Base-by-base conservation (phyloP, 768 basidiomycete species). In the Rhodotorula graminis region DNA sequence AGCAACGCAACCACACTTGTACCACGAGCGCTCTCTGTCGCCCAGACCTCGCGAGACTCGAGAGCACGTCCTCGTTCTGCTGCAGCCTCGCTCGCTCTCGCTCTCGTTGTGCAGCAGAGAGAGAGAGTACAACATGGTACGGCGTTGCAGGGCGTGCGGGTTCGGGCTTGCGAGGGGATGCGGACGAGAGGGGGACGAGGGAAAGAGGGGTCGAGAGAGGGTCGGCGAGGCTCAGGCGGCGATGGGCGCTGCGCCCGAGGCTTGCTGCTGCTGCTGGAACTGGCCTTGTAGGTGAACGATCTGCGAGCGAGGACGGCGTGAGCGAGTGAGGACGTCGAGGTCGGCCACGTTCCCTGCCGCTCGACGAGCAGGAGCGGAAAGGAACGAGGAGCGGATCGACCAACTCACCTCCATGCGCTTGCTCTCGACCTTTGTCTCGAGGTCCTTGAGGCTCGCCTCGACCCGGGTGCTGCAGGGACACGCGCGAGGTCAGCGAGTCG, bases 361-460 rank as follows among this genome's bases (percentile, higher is more conserved):
- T 37, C 37, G 9, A n/a, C 40, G 59, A 37, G 56, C 10, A 40
- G 42, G n/a, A n/a, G n/a, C n/a, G n/a, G n/a, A n/a, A n/a, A n/a
- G n/a, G n/a, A n/a, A n/a, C n/a, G n/a, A n/a, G n/a, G n/a, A n/a
- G n/a, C 1, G 42, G 47, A n/a, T 4, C 27, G 18, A 19, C 49
- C 71, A 14, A 78, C 83, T 67, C 65, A 90, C 94, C 86, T 96
- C 91, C 50, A 82, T 78, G 82, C 90, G 93, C 83, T 90, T 92
- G 79, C 87, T 88, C 76, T 93, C 91, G 65, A 88, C 84, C 77
- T 88, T 90, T 44, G 85, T 84, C 75, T 88, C 87, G 37, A 89
- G 82, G 8, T 94, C 91, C 78, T 90, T 89, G 59, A 97, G 83
- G 80, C 92, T 91, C 15, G 78, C 80, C 81, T 96, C 94, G 3